Conservation (phyloP, 139 green algal genomes). For the Chlamydomonas sphaeroides region DNA sequence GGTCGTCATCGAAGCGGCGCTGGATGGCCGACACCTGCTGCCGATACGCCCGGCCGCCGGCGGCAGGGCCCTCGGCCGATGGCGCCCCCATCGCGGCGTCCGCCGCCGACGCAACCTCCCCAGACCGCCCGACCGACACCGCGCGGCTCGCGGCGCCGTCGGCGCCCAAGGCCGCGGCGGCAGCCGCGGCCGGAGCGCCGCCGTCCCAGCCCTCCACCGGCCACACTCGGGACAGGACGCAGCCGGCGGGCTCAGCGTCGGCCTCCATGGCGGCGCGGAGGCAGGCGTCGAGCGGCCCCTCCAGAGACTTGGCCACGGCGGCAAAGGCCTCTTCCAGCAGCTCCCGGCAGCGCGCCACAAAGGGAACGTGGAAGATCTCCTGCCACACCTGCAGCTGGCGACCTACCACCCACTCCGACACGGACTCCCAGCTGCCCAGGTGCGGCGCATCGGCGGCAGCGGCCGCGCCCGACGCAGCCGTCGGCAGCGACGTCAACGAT, state of each 20-base stretch:
- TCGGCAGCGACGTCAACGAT: background rate
- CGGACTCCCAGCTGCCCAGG: conserved; percentile 61
- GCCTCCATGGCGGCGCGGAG: conserved; percentile 48
- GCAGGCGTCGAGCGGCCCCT: conserved; percentile 55
- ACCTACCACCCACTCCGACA: conserved; percentile 82
- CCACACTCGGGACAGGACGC: conserved; percentile 29
- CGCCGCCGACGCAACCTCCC: background rate
- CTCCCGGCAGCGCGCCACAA: conserved; percentile 66
- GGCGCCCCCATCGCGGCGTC: conserved; percentile 2
- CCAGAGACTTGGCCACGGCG: conserved; percentile 36
- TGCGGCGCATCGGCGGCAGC: background rate
- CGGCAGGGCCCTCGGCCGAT: background rate
- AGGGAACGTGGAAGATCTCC: conserved; percentile 76
- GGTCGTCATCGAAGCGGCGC: conserved; percentile 61
- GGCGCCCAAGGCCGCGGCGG: background rate
- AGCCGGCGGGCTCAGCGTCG: conserved; percentile 38
- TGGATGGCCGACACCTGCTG: conserved; percentile 54
- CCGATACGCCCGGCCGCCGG: conserved; percentile 35
- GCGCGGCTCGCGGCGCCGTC: background rate
- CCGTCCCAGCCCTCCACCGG: conserved; percentile 33
- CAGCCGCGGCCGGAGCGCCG: background rate
- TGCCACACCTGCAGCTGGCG: conserved; percentile 73
- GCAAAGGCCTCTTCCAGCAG: conserved; percentile 69
- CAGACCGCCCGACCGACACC: background rate
- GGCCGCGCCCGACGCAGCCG: background rate